phyloP scores from a whole-genome alignment of 208 protist species.

The Herpetomonas samuelpessoai region DNA sequence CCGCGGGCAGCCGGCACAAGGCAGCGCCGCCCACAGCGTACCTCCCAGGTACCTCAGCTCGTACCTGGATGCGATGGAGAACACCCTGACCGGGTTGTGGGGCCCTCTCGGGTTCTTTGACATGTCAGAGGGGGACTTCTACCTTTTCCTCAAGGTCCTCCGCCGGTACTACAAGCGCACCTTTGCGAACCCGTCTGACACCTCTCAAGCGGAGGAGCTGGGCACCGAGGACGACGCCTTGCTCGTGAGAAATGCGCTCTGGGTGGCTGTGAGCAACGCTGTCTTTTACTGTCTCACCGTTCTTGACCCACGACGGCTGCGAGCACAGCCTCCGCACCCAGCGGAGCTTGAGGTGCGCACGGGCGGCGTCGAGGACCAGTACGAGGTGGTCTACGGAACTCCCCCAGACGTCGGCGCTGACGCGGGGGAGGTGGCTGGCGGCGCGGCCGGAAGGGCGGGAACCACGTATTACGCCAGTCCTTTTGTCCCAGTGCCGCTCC shows the following conservation, averaged over 20 bases:
- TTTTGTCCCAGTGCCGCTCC: not conserved
- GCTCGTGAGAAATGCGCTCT: slow-evolving; percentile 37
- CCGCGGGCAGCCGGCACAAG: too few species aligned
- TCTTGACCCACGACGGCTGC: slow-evolving; percentile 20
- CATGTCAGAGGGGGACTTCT: not conserved
- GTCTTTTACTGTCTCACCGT: slow-evolving; percentile 56
- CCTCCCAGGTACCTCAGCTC: not conserved
- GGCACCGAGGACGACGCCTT: not conserved
- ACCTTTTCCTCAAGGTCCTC: not conserved
- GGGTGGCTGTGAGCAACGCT: slow-evolving; percentile 57
- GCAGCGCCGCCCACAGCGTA: too few species aligned
- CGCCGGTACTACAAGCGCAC: slow-evolving; percentile 1
- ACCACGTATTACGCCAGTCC: not conserved
- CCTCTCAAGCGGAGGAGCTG: slow-evolving; percentile 18
- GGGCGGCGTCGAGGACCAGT: slow-evolving; percentile 26
- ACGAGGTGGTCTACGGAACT: slow-evolving; percentile 15
- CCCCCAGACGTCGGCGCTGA: slow-evolving; percentile 2
- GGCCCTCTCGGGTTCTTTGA: slow-evolving; percentile 47
- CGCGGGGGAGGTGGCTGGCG: not conserved
- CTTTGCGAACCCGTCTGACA: not conserved
- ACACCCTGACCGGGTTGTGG: slow-evolving; percentile 41
- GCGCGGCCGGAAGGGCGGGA: not conserved
- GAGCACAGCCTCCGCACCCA: not conserved
- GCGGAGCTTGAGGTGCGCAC: slow-evolving; percentile 27
- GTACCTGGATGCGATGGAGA: slow-evolving; percentile 15